phyloP scores from a whole-genome alignment of 2,329 filamentous ascomycete species.

The Didymella pomorum region DNA sequence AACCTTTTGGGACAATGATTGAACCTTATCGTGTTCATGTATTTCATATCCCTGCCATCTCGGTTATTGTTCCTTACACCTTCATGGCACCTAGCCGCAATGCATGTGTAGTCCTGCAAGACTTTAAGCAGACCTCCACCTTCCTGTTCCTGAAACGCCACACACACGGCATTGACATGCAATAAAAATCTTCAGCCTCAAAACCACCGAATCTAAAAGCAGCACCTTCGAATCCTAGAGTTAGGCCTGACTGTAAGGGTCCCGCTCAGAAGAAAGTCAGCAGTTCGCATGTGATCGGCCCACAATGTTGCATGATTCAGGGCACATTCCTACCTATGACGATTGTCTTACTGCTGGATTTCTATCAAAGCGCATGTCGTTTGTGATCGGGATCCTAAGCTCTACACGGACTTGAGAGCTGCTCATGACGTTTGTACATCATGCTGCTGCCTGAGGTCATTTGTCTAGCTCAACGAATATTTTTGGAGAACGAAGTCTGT shows the following conservation, averaged over 20 bases:
- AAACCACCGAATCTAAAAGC: background rate
- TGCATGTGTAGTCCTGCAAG: too few species aligned
- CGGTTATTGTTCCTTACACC: too few species aligned
- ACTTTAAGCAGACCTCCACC: too few species aligned
- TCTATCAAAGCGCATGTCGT: too few species aligned
- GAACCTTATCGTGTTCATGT: too few species aligned
- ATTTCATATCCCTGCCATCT: too few species aligned
- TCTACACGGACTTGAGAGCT: too few species aligned
- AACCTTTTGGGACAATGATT: too few species aligned
- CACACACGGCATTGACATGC: constrained; percentile 5
- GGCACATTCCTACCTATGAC: background rate
- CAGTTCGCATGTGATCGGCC: constrained; percentile 2
- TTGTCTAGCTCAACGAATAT: background rate
- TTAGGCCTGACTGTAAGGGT: background rate
- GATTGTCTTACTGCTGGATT: background rate
- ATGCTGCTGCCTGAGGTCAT: background rate
- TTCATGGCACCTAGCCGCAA: too few species aligned
- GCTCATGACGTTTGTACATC: background rate
- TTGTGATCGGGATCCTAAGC: too few species aligned
- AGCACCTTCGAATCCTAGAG: background rate
- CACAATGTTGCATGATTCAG: background rate
- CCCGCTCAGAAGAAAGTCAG: background rate
- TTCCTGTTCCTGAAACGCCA: background rate
- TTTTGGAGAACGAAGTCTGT: constrained; percentile 1
- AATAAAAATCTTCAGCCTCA: background rate